Base-by-base conservation (phyloP, 2,329 filamentous ascomycete genomes). In the Coniochaeta sp. region DNA sequence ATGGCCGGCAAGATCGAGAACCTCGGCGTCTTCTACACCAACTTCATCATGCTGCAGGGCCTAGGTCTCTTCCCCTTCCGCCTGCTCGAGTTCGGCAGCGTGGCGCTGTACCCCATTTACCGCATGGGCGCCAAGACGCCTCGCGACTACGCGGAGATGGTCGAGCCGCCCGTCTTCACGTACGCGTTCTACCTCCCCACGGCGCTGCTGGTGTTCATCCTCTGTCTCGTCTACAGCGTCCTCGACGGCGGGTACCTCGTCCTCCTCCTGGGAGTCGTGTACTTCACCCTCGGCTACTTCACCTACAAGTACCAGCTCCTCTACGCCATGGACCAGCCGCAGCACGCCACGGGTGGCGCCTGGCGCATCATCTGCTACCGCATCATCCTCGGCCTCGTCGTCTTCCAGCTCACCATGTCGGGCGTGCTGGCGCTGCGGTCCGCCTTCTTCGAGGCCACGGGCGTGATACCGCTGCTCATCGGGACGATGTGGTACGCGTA, bases 351-450 rank as follows among this genome's bases (percentile, higher is more conserved):
- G 0, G 95, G 95, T 18, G 85, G 87, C 55, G 91, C 91, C 4
- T 99, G 94, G 94, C 86, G 88, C 48, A 95, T 99, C 79, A 96
- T 99, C 56, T 96, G 91, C 70, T 90, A 94, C 63, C 88, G 94
- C 31, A 80, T 96, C 53, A 82, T 97, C 52, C 74, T 96, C 22
- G 94, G 94, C 1, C 71, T 96, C 9, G 71, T 95, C 3, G 82
- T 97, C 38, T 96, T 96, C 63, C 91, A 99, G 67, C 70, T 95
- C 20, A 90, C 94, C 46, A 94, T 96, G 78, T 86, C 89, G 20
- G 92, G 92, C 3, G 85, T 92, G 56, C 79, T 99, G 52, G 89
- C 89, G 2, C 71, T 94, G 26, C 79, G 84, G 51, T 73, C 79
- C 48, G 90, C 89, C 0, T 88, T 91, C 59, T 81, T 85, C 18